Base-by-base conservation (phyloP, 768 basidiomycete species). In the Termitomyces sp. region DNA sequence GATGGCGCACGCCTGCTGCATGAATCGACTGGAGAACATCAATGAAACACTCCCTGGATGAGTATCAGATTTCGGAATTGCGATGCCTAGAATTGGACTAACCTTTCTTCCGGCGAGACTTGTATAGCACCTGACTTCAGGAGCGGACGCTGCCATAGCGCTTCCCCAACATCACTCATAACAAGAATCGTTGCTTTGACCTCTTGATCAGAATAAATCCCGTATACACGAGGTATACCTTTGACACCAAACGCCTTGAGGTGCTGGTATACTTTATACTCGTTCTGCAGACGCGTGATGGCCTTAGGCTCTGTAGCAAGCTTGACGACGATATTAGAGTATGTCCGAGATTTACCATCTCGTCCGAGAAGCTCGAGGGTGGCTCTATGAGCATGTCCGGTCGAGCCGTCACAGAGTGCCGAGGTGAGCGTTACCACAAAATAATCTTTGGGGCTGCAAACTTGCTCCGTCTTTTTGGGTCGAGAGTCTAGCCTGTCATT, bases 1-100 rank as follows among this genome's bases (percentile, higher is more conserved):
- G 53, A 43, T 71, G 65, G 20, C 61, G 56, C 9, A 70, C 62
- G 29, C 64, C 64, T 14, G 65, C 67, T 5, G 57, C 43, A 26
- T 71, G 69, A 14, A 69, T 66, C 5, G 61, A 58, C 31, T 59
- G 46, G 24, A 70, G 48, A 18, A 59, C 59, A 1, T 37, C 20
- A 4, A 61, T 32, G 22, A 61, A 66, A 12, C 54, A 43, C n/a
- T 56, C 32, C 42, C 67, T 69, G 39, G 54, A 14, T 37, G 13
- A 5, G n/a, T 31, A 6, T 56, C 22, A 55, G 46, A 41, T 34
- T 2, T n/a, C n/a, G n/a, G 20, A 3, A 26, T 18, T 29, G 27
- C 43, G 5, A 8, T 12, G 27, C 27, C 18, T 12, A 39, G 4
- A 41, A 6, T 27, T 14, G 8, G 9, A 53, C 44, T 34, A 1